These are phyloP conservation scores for Starmera amethionina DNA, from an alignment of 805 yeast genomes.

Conservation along the genomic window DNA sequence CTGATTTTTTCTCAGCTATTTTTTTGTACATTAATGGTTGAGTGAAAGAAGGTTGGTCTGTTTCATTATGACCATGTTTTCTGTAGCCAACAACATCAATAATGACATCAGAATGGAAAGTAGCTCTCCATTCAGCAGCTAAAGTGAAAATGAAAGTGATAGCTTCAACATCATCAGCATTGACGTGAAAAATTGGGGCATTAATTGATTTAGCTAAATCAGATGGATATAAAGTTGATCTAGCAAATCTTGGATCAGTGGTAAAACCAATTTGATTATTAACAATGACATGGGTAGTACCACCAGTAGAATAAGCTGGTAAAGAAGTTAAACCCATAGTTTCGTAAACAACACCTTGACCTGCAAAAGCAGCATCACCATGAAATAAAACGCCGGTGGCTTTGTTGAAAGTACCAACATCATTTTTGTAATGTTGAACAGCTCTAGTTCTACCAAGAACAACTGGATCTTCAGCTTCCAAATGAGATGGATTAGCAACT, in stretches of 20 bases:
- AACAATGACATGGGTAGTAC: slow-evolving; percentile 91
- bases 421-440: slow-evolving; percentile 83
- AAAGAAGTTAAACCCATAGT: slow-evolving; percentile 90
- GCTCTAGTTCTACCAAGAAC: slow-evolving; percentile 98
- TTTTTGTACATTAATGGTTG: slow-evolving; percentile 96
- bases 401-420: slow-evolving; percentile 71
- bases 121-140: slow-evolving; percentile 98
- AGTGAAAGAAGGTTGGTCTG: slow-evolving; percentile 98
- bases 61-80: slow-evolving; percentile 98
- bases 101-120: slow-evolving; percentile 93
- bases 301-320: slow-evolving; percentile 97
- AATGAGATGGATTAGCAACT: slow-evolving; percentile 98
- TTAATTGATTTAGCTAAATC: slow-evolving; percentile 94
- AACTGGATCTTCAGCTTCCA: slow-evolving; percentile 98
- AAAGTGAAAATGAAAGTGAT: slow-evolving; percentile 84
- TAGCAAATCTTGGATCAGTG: slow-evolving; percentile 94
- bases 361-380: slow-evolving; percentile 99
- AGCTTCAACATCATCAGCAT: slow-evolving; percentile 96
- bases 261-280: slow-evolving; percentile 99
- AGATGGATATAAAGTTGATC: slow-evolving; percentile 97
- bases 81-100: slow-evolving; percentile 98
- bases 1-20: slow-evolving; percentile 83
- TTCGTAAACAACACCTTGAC: slow-evolving; percentile 98
- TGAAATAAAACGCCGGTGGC: slow-evolving; percentile 90
- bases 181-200: slow-evolving; percentile 98